These are phyloP conservation scores for Sarocladium strictum DNA, from an alignment of 2,329 filamentous ascomycete genomes.

Conservation along the genomic window DNA sequence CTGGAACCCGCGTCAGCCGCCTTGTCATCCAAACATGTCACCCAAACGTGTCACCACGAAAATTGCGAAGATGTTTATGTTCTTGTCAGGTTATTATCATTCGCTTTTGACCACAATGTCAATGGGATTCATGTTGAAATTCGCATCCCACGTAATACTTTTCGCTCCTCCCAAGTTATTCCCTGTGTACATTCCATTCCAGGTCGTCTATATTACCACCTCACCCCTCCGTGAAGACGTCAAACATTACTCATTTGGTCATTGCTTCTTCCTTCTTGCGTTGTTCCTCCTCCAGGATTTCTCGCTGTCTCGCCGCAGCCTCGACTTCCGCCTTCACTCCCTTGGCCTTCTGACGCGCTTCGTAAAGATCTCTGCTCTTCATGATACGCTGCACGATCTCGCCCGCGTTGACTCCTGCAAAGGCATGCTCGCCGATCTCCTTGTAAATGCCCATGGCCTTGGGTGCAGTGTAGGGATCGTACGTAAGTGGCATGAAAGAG, in stretches of 20 bases:
- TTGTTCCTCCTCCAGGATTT: constrained; percentile 57
- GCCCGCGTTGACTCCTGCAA: constrained; percentile 82
- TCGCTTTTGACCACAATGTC: too few species aligned
- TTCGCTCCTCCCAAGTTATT: too few species aligned
- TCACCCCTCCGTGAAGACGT: too few species aligned
- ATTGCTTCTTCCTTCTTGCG: constrained; percentile 38
- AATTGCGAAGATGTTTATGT: too few species aligned
- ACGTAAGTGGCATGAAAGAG: constrained; percentile 74
- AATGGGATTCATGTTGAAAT: too few species aligned
- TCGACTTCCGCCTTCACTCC: constrained; percentile 79
- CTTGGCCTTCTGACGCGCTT: constrained; percentile 86
- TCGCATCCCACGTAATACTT: too few species aligned
- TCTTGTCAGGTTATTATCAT: too few species aligned
- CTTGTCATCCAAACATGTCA: too few species aligned
- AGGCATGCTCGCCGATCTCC: constrained; percentile 71
- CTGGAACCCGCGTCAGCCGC: too few species aligned
- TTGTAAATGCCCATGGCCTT: constrained; percentile 80
- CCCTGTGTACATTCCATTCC: too few species aligned
- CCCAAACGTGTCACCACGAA: too few species aligned
- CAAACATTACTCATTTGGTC: constrained; percentile 5
- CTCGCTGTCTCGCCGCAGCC: constrained; percentile 54
- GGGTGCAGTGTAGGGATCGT: constrained; percentile 74
- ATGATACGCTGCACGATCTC: constrained; percentile 90
- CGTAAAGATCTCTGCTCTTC: constrained; percentile 79
- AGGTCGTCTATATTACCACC: too few species aligned